phyloP scores from a whole-genome alignment of 2,329 filamentous ascomycete genomes.

The Hypoxylon sp. region DNA sequence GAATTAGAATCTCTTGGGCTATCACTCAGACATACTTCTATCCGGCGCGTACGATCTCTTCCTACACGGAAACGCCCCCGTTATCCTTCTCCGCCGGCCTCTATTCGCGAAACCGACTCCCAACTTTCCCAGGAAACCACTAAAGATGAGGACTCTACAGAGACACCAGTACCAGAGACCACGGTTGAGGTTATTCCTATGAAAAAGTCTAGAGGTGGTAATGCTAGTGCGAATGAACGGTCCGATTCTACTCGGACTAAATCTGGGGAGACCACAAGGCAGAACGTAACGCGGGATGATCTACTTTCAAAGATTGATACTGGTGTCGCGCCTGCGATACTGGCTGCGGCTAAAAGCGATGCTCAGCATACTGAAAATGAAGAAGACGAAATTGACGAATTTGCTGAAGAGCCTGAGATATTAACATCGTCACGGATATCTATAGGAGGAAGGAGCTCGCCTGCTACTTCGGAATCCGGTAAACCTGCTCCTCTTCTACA shows the following conservation, averaged over 20 bases:
- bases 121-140: neutral
- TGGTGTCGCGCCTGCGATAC: constrained; percentile 31
- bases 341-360: constrained; percentile 29
- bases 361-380: constrained; percentile 36
- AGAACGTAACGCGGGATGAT: constrained; percentile 15
- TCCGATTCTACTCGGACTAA: constrained; percentile 1
- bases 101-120: constrained; percentile 5
- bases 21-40: constrained; percentile 50
- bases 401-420: constrained; percentile 71
- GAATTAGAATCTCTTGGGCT: constrained; percentile 42
- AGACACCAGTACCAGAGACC: neutral
- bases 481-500: constrained; percentile 57
- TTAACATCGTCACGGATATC: constrained; percentile 69
- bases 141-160: constrained; percentile 2
- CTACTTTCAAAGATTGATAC: constrained; percentile 35
- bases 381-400: constrained; percentile 63
- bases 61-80: constrained; percentile 44
- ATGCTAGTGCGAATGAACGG: neutral
- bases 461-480: constrained; percentile 62
- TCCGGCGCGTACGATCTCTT: constrained; percentile 49
- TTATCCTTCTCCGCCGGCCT: constrained; percentile 24
- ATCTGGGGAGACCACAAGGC: neutral
- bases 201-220: neutral
- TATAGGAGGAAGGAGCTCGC: constrained; percentile 65
- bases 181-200: neutral